These are phyloP conservation scores for Solanum lycopersicoides DNA, from an alignment of 257 asterid genomes.

Conservation along the genomic window DNA sequence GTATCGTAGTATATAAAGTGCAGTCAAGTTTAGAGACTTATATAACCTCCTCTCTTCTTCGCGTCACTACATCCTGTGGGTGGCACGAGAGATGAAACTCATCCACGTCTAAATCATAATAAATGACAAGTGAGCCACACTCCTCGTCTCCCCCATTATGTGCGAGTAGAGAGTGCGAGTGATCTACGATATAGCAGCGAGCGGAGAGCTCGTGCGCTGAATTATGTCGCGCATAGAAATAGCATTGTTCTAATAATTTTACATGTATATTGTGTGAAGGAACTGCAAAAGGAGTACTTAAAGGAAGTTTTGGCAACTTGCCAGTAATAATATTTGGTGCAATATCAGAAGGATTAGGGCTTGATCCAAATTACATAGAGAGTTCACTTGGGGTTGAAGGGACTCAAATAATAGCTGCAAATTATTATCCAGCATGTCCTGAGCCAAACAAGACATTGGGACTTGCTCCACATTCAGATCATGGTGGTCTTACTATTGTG, in stretches of 20 bases:
- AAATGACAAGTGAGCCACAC: too few relatives aligned
- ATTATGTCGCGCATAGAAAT: too few relatives aligned
- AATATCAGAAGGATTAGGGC: constrained; percentile 45
- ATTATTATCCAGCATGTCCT: constrained; percentile 55
- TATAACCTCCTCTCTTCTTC: too few relatives aligned
- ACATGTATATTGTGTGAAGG: constrained; percentile 3
- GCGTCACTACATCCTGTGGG: too few relatives aligned
- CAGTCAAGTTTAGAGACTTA: too few relatives aligned
- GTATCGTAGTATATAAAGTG: too few relatives aligned
- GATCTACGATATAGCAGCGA: too few relatives aligned
- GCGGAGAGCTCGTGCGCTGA: too few relatives aligned
- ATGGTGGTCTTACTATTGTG: constrained; percentile 47
- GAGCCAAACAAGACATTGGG: constrained; percentile 54
- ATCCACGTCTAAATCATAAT: too few relatives aligned
- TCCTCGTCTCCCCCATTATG: too few relatives aligned
- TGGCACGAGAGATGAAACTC: too few relatives aligned
- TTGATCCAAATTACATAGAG: constrained; percentile 23
- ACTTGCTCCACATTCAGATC: constrained; percentile 52
- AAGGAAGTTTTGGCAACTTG: constrained; percentile 30
- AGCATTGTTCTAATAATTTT: not conserved
- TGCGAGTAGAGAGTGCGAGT: too few relatives aligned
- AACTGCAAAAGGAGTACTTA: constrained; percentile 28
- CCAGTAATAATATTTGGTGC: constrained; percentile 1
- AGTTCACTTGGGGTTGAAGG: constrained; percentile 27
- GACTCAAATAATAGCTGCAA: constrained; percentile 34